Evolutionary conservation across 257 asterid genomes (phyloP).

Genomic region (Solanum appendiculatum): DNA sequence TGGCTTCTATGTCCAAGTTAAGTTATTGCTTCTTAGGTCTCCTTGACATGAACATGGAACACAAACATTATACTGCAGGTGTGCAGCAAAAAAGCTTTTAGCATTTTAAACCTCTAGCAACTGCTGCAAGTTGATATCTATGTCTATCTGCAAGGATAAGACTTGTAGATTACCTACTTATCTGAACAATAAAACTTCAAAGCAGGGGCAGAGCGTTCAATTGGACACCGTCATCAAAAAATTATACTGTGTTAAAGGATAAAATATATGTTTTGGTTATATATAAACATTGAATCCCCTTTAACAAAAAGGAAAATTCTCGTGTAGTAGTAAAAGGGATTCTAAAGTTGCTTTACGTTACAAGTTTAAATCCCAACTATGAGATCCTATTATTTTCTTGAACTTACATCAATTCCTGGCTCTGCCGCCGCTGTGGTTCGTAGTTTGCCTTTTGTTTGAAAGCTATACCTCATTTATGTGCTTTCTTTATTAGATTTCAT

Average conservation of each 20-base stretch:
- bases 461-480: neutral
- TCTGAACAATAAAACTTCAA: neutral
- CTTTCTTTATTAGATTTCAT: neutral
- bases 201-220: neutral
- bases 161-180: neutral
- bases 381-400: neutral
- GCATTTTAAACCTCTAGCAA: neutral
- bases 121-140: neutral
- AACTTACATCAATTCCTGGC: neutral
- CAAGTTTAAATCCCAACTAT: neutral
- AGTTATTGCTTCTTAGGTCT: neutral
- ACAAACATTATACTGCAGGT: neutral
- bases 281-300: neutral
- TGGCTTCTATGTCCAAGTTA: neutral
- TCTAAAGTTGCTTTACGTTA: neutral
- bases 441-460: neutral
- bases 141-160: neutral
- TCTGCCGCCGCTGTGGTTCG: neutral
- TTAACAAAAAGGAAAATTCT: neutral
- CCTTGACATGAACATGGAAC: neutral
- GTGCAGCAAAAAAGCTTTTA: neutral
- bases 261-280: neutral
- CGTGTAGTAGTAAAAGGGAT: neutral
- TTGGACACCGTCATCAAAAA: neutral
- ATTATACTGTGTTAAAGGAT: neutral